Evolutionary conservation across 192 early-diverging fungal genomes (phyloP), one percentile per base, ranked within the genome.

Genomic region (Entrophospora sp.): DNA sequence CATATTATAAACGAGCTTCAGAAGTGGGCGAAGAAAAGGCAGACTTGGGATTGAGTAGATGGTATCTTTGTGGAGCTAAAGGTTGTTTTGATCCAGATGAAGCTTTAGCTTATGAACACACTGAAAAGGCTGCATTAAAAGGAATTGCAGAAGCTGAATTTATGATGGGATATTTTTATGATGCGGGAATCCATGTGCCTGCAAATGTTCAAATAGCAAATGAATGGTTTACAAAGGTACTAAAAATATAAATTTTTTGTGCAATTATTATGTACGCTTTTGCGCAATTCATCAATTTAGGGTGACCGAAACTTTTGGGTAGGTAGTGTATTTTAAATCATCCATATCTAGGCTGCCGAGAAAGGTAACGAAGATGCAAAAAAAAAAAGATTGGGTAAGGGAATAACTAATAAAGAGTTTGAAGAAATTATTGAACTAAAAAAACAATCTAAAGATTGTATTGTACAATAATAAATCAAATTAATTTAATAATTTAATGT

Each of bases 111-210:
- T 87, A 88, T 67, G 81, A 88, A 61, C 93, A 93, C 85, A 89
- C 88, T 55, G 77, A 76, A 36, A 79, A 80, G n/a, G 89, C 93
- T 4, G 93, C 95, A 42, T 83, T 87, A 37, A 82, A 85, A 69
- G 86, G 86, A 5, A 69, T 89, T 22, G 82, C 87, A 12, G 81
- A 86, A 53, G 95, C 95, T 5, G 85, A 94, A 80, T 94, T 85
- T 66, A 90, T 89, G 5, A 81, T 97, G 80, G 95, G 95, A 40
- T 95, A 94, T 73, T 94, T 90, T 76, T 79, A 85, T 68, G 90
- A 94, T 66, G 80, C 80, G 60, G 92, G 92, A 36, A 81, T 94
- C 63, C 84, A 87, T 32, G 73, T 77, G 43, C 75, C 71, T 24
- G 64, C 46, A 4, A 75, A 90, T 77, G 38, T 71, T 45, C 66